Base-by-base conservation (phyloP, 2,329 filamentous ascomycete genomes). In the Pseudogymnoascus sp. region DNA sequence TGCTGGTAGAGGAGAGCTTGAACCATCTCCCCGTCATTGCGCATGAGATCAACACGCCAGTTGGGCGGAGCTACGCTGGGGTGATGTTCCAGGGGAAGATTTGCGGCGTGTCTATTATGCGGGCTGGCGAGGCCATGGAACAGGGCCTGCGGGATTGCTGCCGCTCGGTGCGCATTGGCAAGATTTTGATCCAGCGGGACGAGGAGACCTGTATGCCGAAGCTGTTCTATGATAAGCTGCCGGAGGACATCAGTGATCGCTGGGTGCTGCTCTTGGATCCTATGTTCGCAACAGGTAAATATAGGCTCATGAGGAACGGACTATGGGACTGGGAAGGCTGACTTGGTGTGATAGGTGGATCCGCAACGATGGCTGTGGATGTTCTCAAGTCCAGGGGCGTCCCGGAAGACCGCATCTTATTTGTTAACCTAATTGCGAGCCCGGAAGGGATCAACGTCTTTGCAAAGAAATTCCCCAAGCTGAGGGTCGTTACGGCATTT, bases 41-140 rank as follows among this genome's bases (percentile, higher is more conserved):
- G 73, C 91, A 96, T 71, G 86, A 87, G 31, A 89, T 99, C 72
- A 96, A 88, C 44, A 97, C 95, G 6, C 95, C 95, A 0, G 90
- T 97, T 47, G 93, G 93, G 42, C 87, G 88, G 67, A 85, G 86
- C 61, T 99, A 99, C 77, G 85, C 89, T 35, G 95, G 95, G 29
- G 90, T 99, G 67, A 89, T 90, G 77, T 99, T 99, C 72, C 89
- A 97, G 75, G 95, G 95, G 68, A 97, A 97, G 79, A 99, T 99
- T 70, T 99, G 95, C 73, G 95, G 95, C 62, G 95, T 99, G 14
- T 96, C 91, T 6, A 99, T 99, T 71, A 97, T 99, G 95, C 86
- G 95, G 67, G 95, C 95, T 11, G 95, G 95, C 61, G 95, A 99
- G 78, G 91, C 93, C 64, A 99, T 99, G 95, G 95, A 99, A 78